Base-by-base conservation (phyloP, 1,284 basidiomycete genomes). In the Afroboletus lepidellus region DNA sequence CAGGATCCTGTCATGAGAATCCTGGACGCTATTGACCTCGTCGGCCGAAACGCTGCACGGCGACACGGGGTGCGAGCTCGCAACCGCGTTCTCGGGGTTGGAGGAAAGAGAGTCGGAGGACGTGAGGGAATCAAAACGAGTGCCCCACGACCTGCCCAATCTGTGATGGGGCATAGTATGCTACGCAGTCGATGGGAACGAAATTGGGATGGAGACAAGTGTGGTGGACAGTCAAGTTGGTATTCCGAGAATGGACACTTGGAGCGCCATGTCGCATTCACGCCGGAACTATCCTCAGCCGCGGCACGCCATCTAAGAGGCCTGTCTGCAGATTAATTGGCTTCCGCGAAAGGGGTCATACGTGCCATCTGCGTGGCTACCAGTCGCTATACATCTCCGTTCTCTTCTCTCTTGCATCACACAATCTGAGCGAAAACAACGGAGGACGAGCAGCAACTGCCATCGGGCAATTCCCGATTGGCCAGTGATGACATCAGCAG, bases 61-160 rank as follows among this genome's bases (percentile, higher is more conserved):
- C 32, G 55, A 57, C 46, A 51, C 46, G 39, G 18, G 57, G 49
- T 50, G 61, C 36, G 49, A 54, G 34, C 29, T 46, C 25, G 58
- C 41, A 8, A 43, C 29, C 16, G 27, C 21, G 7, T 54, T 59
- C 25, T 67, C 66, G 3, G 53, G 53, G 6, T 55, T 65, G 38
- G 66, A 65, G 33, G 64, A 46, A 41, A 64, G 46, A 21, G 63
- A 62, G 39, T 57, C 64, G 8, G 63, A 62, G 34, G 72, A 65
- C 16, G 64, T 63, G 44, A 80, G 70, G 15, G 74, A 70, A 67
- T 87, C 86, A 57, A 84, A 88, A 62, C 86, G 85, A 58, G 83
- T 84, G 34, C 85, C 85, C 85, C 85, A 88, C 49, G 78, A 64
- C 52, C 80, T 74, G 51, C 69, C 60, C 25, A 61, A 69, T 57